A percentile compares a stretch with the other conserved stretches of the same genome.
Conservation (phyloP, 2,329 filamentous ascomycete genomes). For the Dactylella cylindrospora region DNA sequence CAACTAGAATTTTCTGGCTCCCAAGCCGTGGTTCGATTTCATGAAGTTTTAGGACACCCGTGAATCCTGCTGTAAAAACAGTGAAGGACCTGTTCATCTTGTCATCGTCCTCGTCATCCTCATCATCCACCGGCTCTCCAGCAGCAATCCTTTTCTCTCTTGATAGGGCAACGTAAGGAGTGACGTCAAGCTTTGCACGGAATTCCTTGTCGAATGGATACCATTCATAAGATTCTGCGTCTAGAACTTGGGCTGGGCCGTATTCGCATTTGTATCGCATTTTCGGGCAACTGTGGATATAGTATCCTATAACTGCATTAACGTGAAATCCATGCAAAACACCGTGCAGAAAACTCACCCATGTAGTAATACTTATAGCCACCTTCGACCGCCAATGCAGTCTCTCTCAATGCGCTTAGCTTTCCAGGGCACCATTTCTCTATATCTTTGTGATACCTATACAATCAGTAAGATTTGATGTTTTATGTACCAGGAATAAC, state of each 20-base stretch:
- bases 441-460: slow-evolving; percentile 67
- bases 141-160: slow-evolving; percentile 48
- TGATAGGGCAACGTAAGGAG: slow-evolving; percentile 58
- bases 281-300: slow-evolving; percentile 77
- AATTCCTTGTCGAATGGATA: slow-evolving; percentile 60
- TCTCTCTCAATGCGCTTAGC: slow-evolving; percentile 72
- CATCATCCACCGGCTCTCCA: slow-evolving; percentile 50
- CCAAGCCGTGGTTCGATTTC: slow-evolving; percentile 12
- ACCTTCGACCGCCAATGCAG: slow-evolving; percentile 67
- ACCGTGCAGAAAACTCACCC: slow-evolving; percentile 49
- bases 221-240: slow-evolving; percentile 67
- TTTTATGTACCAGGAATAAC: neutral
- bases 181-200: slow-evolving; percentile 58
- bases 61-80: slow-evolving; percentile 31
- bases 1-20: slow-evolving; percentile 10
- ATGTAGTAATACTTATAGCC: slow-evolving; percentile 78
- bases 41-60: slow-evolving; percentile 12
- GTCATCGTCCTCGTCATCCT: slow-evolving; percentile 45
- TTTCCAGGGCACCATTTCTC: slow-evolving; percentile 72
- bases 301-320: slow-evolving; percentile 61
- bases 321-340: neutral
- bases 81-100: neutral
- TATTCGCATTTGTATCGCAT: slow-evolving; percentile 86
- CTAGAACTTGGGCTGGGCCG: slow-evolving; percentile 70
- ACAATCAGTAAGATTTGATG: too few relatives aligned